phyloP scores from a whole-genome alignment of 2,329 filamentous ascomycete species.

The Uncinocarpus reesii region DNA sequence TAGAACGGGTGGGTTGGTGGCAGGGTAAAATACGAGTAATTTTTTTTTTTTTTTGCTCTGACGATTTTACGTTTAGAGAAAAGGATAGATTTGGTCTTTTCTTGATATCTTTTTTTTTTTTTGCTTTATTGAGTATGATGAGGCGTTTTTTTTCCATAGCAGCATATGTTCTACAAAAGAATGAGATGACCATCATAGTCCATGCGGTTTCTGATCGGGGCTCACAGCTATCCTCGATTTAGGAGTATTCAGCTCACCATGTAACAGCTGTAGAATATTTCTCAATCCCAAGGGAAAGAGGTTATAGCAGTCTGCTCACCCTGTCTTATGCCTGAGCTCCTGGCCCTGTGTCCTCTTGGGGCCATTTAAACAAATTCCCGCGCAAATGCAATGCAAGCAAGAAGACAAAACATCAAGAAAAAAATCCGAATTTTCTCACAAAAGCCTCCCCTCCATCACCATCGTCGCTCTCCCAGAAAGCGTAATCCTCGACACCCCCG shows the following conservation, averaged over 20 bases:
- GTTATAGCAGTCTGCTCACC: too few species aligned
- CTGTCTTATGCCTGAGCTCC: too few species aligned
- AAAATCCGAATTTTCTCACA: too few species aligned
- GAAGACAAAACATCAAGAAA: neutral
- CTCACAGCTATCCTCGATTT: too few species aligned
- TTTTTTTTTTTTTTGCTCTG: neutral
- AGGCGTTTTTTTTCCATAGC: neutral
- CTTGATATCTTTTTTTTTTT: neutral
- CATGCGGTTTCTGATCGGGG: neutral
- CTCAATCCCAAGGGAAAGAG: too few species aligned
- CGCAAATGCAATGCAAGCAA: neutral
- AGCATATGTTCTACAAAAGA: neutral
- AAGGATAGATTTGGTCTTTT: slow-evolving; percentile 6
- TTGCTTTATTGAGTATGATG: neutral
- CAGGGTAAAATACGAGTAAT: slow-evolving; percentile 1
- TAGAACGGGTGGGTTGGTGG: neutral
- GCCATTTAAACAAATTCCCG: too few species aligned
- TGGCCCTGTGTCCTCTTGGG: too few species aligned
- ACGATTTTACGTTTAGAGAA: too few species aligned
- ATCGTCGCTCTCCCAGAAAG: slow-evolving; percentile 18
- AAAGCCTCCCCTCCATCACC: slow-evolving; percentile 18
- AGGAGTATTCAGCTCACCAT: too few species aligned
- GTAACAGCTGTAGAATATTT: too few species aligned
- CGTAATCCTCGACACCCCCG: slow-evolving; percentile 16
- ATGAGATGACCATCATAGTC: neutral